phyloP scores from a whole-genome alignment of 2,329 filamentous ascomycete genomes.

The Cladosporium austrohemisphaericum region DNA sequence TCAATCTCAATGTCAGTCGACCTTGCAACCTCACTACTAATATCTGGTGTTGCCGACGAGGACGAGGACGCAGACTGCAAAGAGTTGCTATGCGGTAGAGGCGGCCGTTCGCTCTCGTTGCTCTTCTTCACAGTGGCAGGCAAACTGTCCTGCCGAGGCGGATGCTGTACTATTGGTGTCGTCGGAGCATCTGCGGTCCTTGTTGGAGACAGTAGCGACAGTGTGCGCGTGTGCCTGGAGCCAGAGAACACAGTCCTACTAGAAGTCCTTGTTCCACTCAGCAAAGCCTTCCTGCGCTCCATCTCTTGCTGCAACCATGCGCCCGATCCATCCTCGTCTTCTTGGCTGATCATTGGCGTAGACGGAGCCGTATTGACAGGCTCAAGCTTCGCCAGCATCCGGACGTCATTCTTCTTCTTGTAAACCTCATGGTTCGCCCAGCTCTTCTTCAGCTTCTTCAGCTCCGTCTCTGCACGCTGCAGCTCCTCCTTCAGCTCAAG shows the following conservation, averaged over 20 bases:
- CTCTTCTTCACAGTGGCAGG: slow-evolving; percentile 14
- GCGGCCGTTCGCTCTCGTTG: slow-evolving; percentile 12
- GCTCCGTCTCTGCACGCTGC: slow-evolving; percentile 72
- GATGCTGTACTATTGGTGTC: slow-evolving; percentile 12
- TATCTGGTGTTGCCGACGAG: slow-evolving; percentile 23
- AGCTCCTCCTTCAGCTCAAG: slow-evolving; percentile 89
- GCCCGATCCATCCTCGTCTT: slow-evolving; percentile 44
- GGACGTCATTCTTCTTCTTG: slow-evolving; percentile 68
- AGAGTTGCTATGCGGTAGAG: slow-evolving; percentile 9
- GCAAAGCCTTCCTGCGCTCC: slow-evolving; percentile 67
- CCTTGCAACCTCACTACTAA: slow-evolving; percentile 24
- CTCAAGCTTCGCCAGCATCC: slow-evolving; percentile 57
- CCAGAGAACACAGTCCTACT: slow-evolving; percentile 61
- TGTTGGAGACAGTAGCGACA: slow-evolving; percentile 75
- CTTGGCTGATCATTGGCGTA: slow-evolving; percentile 34
- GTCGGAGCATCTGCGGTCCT: background rate
- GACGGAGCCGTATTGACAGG: slow-evolving; percentile 45
- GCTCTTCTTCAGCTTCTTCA: slow-evolving; percentile 74
- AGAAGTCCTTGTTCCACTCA: slow-evolving; percentile 48
- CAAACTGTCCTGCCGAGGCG: slow-evolving; percentile 27
- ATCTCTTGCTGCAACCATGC: slow-evolving; percentile 56
- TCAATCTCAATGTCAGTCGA: slow-evolving; percentile 25
- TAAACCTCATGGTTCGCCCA: slow-evolving; percentile 75
- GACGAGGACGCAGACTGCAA: slow-evolving; percentile 9
- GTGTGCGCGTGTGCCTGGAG: slow-evolving; percentile 58